Evolutionary conservation across 2,329 filamentous ascomycete species (phyloP).

Genomic region (Fusarium xylarioides): DNA sequence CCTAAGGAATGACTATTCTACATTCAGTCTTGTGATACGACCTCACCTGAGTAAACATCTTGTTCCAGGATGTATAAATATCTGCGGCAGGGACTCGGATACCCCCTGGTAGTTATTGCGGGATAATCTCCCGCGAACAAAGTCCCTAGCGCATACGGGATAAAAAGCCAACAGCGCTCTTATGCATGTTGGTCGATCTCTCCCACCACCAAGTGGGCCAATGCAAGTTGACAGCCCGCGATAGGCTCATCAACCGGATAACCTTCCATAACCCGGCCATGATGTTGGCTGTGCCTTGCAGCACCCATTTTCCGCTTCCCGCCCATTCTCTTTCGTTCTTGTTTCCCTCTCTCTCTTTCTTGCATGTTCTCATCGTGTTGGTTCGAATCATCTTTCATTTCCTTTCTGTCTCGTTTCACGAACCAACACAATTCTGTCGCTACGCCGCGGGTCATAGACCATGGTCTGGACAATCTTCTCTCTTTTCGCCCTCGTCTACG

Average conservation of each 20-base stretch:
- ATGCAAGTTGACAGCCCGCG: not conserved
- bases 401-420: not conserved
- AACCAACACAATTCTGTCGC: not conserved
- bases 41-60: not conserved
- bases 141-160: not conserved
- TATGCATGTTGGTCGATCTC: constrained; percentile 12
- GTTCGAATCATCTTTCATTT: not conserved
- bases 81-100: not conserved
- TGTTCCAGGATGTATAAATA: not conserved
- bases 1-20: not conserved
- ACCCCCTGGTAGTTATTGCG: not conserved
- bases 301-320: not conserved
- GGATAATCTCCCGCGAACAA: not conserved
- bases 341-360: not conserved
- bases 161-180: not conserved
- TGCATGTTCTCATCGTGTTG: not conserved
- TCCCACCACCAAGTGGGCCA: not conserved
- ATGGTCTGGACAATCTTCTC: not conserved
- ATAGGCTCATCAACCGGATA: not conserved
- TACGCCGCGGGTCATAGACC: not conserved
- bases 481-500: too few species aligned
- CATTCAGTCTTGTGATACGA: not conserved
- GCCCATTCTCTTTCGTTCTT: not conserved
- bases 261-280: not conserved
- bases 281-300: constrained; percentile 2